Evolutionary conservation across 768 basidiomycete species (phyloP).

Genomic region (Phlegmacium glaucopus): DNA sequence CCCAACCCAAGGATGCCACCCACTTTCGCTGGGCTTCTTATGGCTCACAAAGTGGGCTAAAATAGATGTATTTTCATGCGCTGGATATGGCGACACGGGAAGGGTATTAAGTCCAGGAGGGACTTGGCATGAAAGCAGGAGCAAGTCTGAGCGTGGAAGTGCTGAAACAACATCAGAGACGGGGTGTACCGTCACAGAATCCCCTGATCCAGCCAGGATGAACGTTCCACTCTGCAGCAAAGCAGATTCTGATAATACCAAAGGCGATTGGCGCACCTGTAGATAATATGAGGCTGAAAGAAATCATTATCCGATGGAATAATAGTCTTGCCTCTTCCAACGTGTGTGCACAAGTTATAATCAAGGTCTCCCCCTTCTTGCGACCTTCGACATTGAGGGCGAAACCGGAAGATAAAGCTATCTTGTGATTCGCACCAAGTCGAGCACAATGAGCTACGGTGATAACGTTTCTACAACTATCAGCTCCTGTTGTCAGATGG

Average conservation of each 20-base stretch:
- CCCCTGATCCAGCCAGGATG: constrained; percentile 35
- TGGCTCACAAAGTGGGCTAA: constrained; percentile 54
- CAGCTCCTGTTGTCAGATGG: constrained; percentile 10
- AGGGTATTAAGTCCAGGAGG: constrained; percentile 37
- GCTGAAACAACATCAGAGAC: constrained; percentile 48
- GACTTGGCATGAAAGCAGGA: constrained; percentile 37
- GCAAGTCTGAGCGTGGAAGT: constrained; percentile 56
- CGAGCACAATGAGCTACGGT: constrained; percentile 52
- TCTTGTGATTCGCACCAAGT: constrained; percentile 33
- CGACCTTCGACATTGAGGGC: constrained; percentile 32
- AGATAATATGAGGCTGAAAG: constrained; percentile 1
- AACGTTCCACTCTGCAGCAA: constrained; percentile 33
- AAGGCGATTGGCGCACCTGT: constrained; percentile 27
- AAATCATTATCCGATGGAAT: not conserved
- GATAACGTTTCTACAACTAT: constrained; percentile 33
- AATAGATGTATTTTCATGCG: constrained; percentile 39
- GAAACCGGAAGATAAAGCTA: constrained; percentile 58
- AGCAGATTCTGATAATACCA: constrained; percentile 22
- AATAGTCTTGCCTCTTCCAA: constrained; percentile 48
- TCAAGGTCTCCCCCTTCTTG: constrained; percentile 25
- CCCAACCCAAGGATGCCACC: constrained; percentile 51
- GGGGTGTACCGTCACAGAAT: constrained; percentile 32
- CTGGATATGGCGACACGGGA: constrained; percentile 64
- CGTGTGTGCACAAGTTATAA: constrained; percentile 62
- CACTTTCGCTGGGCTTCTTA: constrained; percentile 31